Percentiles rank a stretch among this genome's conserved stretches.
These are phyloP conservation scores for Globisporangium spinosum DNA, from an alignment of 352 stramenopile species.

Conservation along the genomic window DNA sequence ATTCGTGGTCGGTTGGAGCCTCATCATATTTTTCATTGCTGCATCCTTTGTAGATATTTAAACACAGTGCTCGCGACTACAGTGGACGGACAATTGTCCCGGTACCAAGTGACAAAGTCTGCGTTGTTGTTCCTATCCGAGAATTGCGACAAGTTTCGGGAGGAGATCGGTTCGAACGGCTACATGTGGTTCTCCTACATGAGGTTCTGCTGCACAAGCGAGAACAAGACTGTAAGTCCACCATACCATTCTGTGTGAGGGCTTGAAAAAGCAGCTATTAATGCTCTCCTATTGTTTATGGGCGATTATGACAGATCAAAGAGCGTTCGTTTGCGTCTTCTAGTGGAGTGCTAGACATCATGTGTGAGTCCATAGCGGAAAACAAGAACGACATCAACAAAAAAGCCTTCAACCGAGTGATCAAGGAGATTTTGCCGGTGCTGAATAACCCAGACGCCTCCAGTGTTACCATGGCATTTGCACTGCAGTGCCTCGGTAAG, in stretches of 20 bases:
- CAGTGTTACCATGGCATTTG: conserved; percentile 40
- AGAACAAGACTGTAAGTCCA: conserved; percentile 65
- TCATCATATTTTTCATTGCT: conserved; percentile 9
- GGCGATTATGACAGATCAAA: conserved; percentile 49
- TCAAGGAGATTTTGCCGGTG: conserved; percentile 66
- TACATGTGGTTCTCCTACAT: conserved; percentile 65
- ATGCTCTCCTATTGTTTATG: not conserved
- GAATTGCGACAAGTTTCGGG: conserved; percentile 35
- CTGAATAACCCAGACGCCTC: conserved; percentile 44
- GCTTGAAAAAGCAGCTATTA: not conserved
- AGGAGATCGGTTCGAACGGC: conserved; percentile 53
- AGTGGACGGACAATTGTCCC: conserved; percentile 51
- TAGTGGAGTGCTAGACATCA: conserved; percentile 36
- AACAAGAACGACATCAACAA: conserved; percentile 50
- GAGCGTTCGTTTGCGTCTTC: conserved; percentile 51
- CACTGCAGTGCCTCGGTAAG: conserved; percentile 49
- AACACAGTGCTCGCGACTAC: conserved; percentile 56
- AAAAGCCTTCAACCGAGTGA: conserved; percentile 63
- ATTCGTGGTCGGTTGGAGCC: not conserved
- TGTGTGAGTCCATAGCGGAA: conserved; percentile 38
- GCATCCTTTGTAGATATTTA: conserved; percentile 39
- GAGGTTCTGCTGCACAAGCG: conserved; percentile 58
- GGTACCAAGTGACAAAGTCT: conserved; percentile 69
- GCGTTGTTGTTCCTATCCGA: conserved; percentile 47
- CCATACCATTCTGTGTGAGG: not conserved